Percentiles rank a stretch among this genome's conserved stretches.
Conservation (phyloP, 768 basidiomycete genomes). For the Rossbeevera mucosa region DNA sequence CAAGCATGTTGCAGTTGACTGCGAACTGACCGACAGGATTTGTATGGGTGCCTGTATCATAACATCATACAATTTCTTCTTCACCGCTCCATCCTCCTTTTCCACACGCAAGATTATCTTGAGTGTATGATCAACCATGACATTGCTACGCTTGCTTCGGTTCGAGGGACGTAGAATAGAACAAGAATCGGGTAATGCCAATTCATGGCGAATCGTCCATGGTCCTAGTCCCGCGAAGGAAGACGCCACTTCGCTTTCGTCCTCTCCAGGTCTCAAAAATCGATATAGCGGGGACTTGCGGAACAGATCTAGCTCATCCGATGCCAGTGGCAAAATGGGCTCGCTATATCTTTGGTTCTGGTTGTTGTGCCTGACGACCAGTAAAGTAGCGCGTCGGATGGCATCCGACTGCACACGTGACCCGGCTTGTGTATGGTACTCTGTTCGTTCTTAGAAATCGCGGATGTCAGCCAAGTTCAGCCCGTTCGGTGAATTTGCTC, state of each 20-base stretch:
- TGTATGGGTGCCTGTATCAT: slow-evolving; percentile 81
- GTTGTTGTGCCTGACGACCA: slow-evolving; percentile 48
- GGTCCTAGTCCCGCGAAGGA: slow-evolving; percentile 76
- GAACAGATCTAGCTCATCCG: slow-evolving; percentile 61
- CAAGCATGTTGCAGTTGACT: not conserved
- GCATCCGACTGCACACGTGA: slow-evolving; percentile 69
- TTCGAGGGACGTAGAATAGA: slow-evolving; percentile 68
- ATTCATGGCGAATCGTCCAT: slow-evolving; percentile 70
- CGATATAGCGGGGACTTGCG: slow-evolving; percentile 61
- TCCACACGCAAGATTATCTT: slow-evolving; percentile 83
- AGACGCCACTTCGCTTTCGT: slow-evolving; percentile 54
- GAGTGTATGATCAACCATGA: slow-evolving; percentile 69
- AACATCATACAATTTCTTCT: slow-evolving; percentile 81
- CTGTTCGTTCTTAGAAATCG: slow-evolving; percentile 59
- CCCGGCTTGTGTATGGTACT: slow-evolving; percentile 70
- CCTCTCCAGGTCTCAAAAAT: slow-evolving; percentile 45
- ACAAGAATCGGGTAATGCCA: slow-evolving; percentile 68
- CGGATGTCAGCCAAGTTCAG: not conserved
- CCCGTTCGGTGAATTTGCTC: slow-evolving; percentile 17
- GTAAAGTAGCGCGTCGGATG: slow-evolving; percentile 52
- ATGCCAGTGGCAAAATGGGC: slow-evolving; percentile 74
- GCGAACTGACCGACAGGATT: slow-evolving; percentile 70
- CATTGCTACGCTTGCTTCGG: slow-evolving; percentile 52
- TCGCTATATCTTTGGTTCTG: slow-evolving; percentile 44
- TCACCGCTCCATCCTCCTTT: slow-evolving; percentile 65